Percentiles rank a stretch among this genome's conserved stretches.
Conservation (phyloP, 2,329 filamentous ascomycete species). For the Grosmannia serpens region DNA sequence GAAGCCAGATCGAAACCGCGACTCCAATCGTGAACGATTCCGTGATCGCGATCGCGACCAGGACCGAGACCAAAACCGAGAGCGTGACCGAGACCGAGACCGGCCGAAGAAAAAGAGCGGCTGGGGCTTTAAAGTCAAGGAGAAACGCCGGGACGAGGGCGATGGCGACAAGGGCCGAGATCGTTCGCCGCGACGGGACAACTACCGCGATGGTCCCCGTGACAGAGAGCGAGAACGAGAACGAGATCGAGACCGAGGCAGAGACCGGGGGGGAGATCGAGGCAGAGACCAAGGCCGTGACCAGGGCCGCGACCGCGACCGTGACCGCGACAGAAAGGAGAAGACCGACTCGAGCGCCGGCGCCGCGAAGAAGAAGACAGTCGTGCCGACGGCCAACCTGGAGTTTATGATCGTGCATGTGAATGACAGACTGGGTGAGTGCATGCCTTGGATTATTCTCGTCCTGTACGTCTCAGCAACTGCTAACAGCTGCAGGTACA, state of each 20-base stretch:
- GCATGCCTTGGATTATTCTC: background rate
- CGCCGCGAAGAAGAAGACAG: conserved; percentile 39
- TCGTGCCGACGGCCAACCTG: conserved; percentile 1
- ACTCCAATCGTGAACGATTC: background rate
- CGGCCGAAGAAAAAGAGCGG: conserved; percentile 12
- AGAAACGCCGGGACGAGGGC: conserved; percentile 36
- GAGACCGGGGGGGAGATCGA: conserved; percentile 19
- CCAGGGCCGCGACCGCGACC: conserved; percentile 18
- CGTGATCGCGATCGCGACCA: background rate
- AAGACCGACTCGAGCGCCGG: conserved; percentile 9
- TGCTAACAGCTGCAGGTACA: conserved; percentile 38
- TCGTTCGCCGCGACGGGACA: conserved; percentile 23
- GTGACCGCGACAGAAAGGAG: conserved; percentile 1
- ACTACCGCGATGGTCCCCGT: background rate
- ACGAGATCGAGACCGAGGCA: conserved; percentile 5
- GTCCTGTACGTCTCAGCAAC: background rate
- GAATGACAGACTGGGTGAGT: conserved; percentile 67
- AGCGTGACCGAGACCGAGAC: background rate
- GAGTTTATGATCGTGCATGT: conserved; percentile 76
- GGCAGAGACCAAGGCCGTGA: conserved; percentile 15
- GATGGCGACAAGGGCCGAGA: conserved; percentile 27
- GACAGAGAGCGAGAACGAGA: conserved; percentile 19
- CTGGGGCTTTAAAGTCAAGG: conserved; percentile 49
- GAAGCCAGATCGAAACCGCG: background rate
- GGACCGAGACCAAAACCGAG: background rate